phyloP scores from a whole-genome alignment of 2,329 filamentous ascomycete genomes.

The Colletotrichum acutatum region DNA sequence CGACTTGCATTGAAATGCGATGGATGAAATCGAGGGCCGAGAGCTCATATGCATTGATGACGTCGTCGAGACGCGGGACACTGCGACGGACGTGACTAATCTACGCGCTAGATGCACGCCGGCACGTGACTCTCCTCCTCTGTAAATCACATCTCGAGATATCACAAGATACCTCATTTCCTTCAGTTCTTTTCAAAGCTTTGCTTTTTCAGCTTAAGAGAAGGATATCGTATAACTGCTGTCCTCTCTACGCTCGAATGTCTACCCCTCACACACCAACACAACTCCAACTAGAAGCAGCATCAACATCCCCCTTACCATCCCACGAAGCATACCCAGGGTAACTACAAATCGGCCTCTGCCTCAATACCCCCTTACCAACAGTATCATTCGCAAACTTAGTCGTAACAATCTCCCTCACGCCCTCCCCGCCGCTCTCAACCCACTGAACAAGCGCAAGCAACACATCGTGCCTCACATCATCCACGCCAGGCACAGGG shows the following conservation, averaged over 20 bases:
- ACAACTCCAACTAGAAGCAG: slow-evolving; percentile 1
- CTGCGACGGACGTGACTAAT: neutral
- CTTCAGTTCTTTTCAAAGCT: too few relatives aligned
- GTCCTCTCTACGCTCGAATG: neutral
- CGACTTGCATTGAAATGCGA: too few relatives aligned
- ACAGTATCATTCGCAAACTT: slow-evolving; percentile 27
- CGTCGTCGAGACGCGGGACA: slow-evolving; percentile 16
- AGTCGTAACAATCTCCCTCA: slow-evolving; percentile 47
- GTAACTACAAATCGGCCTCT: slow-evolving; percentile 15
- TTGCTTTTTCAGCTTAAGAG: too few relatives aligned
- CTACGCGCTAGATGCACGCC: slow-evolving; percentile 6
- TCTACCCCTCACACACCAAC: neutral
- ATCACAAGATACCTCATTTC: neutral
- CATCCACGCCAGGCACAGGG: slow-evolving; percentile 49
- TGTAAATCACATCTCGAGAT: neutral
- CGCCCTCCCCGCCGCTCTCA: slow-evolving; percentile 44
- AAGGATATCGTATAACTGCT: neutral
- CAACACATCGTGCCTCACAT: slow-evolving; percentile 49
- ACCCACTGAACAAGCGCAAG: slow-evolving; percentile 51
- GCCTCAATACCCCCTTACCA: neutral
- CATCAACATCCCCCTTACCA: neutral
- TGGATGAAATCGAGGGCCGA: neutral
- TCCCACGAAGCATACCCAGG: slow-evolving; percentile 9
- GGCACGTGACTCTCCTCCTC: slow-evolving; percentile 1
- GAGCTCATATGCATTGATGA: neutral